Evolutionary conservation across 306 rosid species (phyloP).

Genomic region (Delonix regia): DNA sequence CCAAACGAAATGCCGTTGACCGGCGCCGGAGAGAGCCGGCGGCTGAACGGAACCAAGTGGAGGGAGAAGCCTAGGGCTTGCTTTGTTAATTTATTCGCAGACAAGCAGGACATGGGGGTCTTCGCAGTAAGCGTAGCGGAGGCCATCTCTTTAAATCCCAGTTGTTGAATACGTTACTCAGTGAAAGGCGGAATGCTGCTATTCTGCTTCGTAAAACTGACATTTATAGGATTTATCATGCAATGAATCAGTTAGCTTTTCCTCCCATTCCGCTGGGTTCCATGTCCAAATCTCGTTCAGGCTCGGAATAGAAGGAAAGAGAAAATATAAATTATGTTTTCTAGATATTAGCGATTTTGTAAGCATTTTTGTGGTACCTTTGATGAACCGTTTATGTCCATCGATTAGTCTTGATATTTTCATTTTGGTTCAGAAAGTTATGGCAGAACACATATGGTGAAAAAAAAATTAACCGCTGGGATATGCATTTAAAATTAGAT

Average conservation of each 20-base stretch:
- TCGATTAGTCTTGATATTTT: background rate
- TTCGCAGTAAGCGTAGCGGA: constrained; percentile 24
- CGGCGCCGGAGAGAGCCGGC: constrained; percentile 34
- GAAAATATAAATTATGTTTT: background rate
- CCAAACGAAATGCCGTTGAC: constrained; percentile 34
- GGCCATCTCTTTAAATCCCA: constrained; percentile 16
- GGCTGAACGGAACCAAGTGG: constrained; percentile 23
- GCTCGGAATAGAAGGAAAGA: background rate
- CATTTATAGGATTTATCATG: background rate
- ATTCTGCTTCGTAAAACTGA: too few relatives aligned
- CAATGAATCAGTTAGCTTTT: background rate
- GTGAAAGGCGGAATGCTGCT: background rate
- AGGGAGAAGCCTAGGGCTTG: constrained; percentile 39
- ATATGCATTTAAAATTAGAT: background rate
- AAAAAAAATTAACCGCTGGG: background rate
- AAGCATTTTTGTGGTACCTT: background rate
- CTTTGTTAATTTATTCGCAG: constrained; percentile 17
- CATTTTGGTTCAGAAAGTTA: background rate
- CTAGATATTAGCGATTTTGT: background rate
- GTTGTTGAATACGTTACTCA: background rate
- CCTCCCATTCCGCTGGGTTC: background rate
- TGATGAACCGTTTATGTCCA: background rate
- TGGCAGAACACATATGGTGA: background rate
- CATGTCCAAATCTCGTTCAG: background rate
- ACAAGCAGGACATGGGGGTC: background rate